phyloP scores from a whole-genome alignment of 176 grass and related monocot species.

The Triticum dicoccoides region DNA sequence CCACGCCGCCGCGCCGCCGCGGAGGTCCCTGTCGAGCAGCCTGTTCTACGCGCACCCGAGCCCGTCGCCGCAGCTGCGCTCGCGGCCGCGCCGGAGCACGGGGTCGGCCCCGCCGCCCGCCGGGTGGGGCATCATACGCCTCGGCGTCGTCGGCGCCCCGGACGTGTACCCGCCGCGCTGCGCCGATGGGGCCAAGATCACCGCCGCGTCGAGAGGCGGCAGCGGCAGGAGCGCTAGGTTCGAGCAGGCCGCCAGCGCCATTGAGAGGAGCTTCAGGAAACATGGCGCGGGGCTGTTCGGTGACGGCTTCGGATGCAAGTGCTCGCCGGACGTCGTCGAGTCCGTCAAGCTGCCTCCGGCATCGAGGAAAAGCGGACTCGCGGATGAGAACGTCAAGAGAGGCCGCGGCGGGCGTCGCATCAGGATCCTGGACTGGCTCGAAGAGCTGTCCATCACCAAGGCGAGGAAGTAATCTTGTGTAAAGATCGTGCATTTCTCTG shows the following conservation, averaged over 20 bases:
- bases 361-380: background rate
- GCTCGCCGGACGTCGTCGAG: conserved; percentile 54
- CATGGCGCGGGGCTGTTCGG: background rate
- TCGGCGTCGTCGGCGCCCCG: conserved; percentile 56
- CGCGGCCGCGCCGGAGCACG: conserved; percentile 38
- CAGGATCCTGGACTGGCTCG: conserved; percentile 51
- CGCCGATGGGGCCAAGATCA: background rate
- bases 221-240: conserved; percentile 24
- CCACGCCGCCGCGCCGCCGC: conserved; percentile 9
- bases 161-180: conserved; percentile 38
- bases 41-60: conserved; percentile 62
- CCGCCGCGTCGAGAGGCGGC: background rate
- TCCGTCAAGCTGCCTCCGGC: conserved; percentile 1
- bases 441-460: conserved; percentile 50
- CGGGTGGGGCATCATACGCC: conserved; percentile 44
- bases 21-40: conserved; percentile 45
- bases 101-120: conserved; percentile 31
- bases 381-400: conserved; percentile 17
- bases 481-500: background rate
- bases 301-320: conserved; percentile 44
- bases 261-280: conserved; percentile 31
- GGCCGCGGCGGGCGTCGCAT: background rate
- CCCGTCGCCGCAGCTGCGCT: conserved; percentile 58
- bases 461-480: conserved; percentile 25
- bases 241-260: background rate